These are phyloP conservation scores for Paramyrothecium sp. DNA, from an alignment of 2,329 filamentous ascomycete genomes.

Conservation along the genomic window DNA sequence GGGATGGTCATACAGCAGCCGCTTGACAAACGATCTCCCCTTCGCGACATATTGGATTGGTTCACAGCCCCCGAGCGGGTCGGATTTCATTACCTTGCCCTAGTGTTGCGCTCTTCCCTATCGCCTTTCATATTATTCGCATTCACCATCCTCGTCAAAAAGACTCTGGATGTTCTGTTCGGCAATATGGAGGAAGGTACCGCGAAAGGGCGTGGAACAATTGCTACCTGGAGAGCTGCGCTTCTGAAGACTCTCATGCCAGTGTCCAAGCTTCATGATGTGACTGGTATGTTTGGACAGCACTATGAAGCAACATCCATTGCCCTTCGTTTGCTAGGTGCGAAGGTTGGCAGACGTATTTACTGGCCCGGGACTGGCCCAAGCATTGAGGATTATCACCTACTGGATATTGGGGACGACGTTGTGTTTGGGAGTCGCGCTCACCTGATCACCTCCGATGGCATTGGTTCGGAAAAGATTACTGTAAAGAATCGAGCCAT, in stretches of 20 bases:
- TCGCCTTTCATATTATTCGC: constrained; percentile 44
- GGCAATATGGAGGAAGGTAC: constrained; percentile 33
- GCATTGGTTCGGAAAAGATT: constrained; percentile 44
- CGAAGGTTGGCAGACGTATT: constrained; percentile 48
- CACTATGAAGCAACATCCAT: constrained; percentile 56
- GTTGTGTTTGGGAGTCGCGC: constrained; percentile 59
- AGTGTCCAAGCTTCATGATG: constrained; percentile 38
- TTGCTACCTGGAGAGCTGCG: constrained; percentile 41
- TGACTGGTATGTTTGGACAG: constrained; percentile 50
- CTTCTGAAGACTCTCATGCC: constrained; percentile 45
- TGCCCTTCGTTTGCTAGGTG: constrained; percentile 48
- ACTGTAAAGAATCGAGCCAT: constrained; percentile 48
- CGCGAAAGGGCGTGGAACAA: constrained; percentile 25
- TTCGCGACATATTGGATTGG: constrained; percentile 46
- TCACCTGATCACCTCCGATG: constrained; percentile 52
- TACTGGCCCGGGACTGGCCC: constrained; percentile 60
- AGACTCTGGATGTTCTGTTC: constrained; percentile 35
- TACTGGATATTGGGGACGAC: constrained; percentile 54
- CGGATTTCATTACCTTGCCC: constrained; percentile 48
- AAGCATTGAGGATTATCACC: constrained; percentile 50
- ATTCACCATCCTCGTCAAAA: constrained; percentile 38
- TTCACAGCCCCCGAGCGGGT: constrained; percentile 45
- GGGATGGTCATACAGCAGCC: constrained; percentile 43
- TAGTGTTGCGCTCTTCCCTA: constrained; percentile 35
- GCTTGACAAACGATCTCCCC: constrained; percentile 24